Conservation (phyloP, 805 yeast species). For the Suhomyces vadensis region DNA sequence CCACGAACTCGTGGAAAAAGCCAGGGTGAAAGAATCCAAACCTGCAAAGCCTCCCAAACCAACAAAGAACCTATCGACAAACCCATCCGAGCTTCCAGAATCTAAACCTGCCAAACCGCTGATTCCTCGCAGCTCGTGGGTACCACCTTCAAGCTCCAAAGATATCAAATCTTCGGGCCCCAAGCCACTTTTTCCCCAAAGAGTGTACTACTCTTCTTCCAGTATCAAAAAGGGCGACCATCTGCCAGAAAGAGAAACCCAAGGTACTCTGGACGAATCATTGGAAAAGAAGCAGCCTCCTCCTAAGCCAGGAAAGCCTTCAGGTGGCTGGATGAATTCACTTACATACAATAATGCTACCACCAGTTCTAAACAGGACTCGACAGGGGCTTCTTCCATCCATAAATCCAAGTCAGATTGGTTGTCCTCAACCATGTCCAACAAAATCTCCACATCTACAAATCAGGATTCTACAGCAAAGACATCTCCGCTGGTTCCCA, state of each 20-base stretch:
- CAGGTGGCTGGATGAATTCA: conserved; percentile 10
- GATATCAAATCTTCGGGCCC: conserved; percentile 8
- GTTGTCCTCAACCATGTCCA: conserved; percentile 16
- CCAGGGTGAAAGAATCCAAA: not conserved
- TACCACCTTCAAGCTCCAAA: not conserved
- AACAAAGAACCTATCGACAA: too few relatives aligned
- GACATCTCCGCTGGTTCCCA: conserved; percentile 2
- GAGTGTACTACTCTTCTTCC: conserved; percentile 14
- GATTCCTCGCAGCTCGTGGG: too few relatives aligned
- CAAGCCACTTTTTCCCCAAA: conserved; percentile 14
- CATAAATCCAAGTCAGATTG: conserved; percentile 15
- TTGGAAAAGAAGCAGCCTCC: not conserved
- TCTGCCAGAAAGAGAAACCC: not conserved
- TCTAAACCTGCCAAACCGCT: not conserved
- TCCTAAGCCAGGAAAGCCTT: conserved; percentile 9
- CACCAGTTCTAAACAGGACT: not conserved
- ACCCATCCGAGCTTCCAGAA: too few relatives aligned
- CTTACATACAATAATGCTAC: conserved; percentile 4
- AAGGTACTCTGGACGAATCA: not conserved
- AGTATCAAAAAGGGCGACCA: conserved; percentile 10
- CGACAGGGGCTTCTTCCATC: not conserved
- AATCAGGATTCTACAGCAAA: conserved; percentile 6
- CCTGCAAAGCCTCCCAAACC: not conserved
- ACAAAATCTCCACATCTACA: conserved; percentile 11
- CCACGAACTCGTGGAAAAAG: not conserved